Evolutionary conservation across 2,329 filamentous ascomycete species (phyloP), one percentile per base, ranked within the genome.

Genomic region (Fusarium transvaalense): DNA sequence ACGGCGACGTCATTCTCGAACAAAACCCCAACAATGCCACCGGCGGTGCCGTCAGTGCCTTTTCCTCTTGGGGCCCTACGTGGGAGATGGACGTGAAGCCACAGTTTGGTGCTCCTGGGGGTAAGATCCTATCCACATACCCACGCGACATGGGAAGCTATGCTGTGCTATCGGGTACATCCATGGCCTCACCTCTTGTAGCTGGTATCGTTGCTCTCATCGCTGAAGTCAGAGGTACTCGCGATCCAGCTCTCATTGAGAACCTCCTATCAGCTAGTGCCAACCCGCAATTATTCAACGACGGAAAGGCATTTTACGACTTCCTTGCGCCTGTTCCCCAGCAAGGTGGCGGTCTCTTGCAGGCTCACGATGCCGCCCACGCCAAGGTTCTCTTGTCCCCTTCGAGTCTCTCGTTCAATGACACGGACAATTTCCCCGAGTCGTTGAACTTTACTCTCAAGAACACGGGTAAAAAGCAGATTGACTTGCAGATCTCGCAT

Each of bases 381-480:
- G 79, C 84, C 17, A 86, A 81, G 4, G 83, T 84, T 3, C 72
- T 86, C 14, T 78, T 90, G 21, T 84, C 83, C 69, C 83, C 82
- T 12, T 85, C 85, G n/a, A 86, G 84, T 74, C 77, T 91, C 15
- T 83, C 86, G 5, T 89, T 90, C 78, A 90, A 91, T 74, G 88
- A 91, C 75, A 88, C 87, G 0, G 85, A 86, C 66, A 75, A 90
- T 79, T 84, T 88, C 64, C 75, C 76, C 45, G 76, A 79, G 13
- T 79, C 78, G 3, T 78, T 83, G 42, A 82, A 83, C 66, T 88
- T 91, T 73, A 83, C 80, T 38, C 81, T 91, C 67, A 81, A 77
- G 70, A 91, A 91, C 79, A 79, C 80, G 7, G 85, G 84, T 45
- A 76, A 76, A 17, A 78, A 80, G 25, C 75, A 80, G 1, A 75